A percentile compares a stretch with the other conserved stretches of the same genome.
These are phyloP conservation scores for Neurospora sp. DNA, from an alignment of 495 filamentous ascomycete genomes.

Conservation along the genomic window DNA sequence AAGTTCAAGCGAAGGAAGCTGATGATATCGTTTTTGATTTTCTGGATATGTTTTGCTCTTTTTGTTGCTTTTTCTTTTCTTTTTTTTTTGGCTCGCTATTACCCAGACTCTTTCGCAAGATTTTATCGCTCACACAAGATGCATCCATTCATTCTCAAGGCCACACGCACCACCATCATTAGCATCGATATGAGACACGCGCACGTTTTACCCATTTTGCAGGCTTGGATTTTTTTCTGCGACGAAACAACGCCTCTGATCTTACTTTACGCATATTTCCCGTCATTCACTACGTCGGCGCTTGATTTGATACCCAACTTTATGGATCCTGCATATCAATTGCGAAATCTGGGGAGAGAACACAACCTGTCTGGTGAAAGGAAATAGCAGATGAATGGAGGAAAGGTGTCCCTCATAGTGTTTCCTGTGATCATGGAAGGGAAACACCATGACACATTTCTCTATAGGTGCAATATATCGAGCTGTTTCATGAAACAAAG, in stretches of 20 bases:
- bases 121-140: not conserved
- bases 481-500: not conserved
- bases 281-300: not conserved
- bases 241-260: not conserved
- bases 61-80: not conserved
- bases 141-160: not conserved
- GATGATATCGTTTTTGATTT: not conserved
- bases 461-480: not conserved
- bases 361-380: not conserved
- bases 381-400: not conserved
- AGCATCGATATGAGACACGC: not conserved
- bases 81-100: not conserved
- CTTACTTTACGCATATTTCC: not conserved
- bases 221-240: not conserved
- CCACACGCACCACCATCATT: not conserved
- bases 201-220: not conserved
- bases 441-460: not conserved
- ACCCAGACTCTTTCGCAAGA: not conserved
- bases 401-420: not conserved
- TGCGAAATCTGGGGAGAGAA: not conserved
- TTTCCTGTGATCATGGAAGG: not conserved
- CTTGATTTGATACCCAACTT: not conserved
- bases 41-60: not conserved
- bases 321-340: not conserved
- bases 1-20: not conserved